These are phyloP conservation scores for Tricholoma saponaceum DNA, from an alignment of 768 basidiomycete genomes.

Conservation along the genomic window DNA sequence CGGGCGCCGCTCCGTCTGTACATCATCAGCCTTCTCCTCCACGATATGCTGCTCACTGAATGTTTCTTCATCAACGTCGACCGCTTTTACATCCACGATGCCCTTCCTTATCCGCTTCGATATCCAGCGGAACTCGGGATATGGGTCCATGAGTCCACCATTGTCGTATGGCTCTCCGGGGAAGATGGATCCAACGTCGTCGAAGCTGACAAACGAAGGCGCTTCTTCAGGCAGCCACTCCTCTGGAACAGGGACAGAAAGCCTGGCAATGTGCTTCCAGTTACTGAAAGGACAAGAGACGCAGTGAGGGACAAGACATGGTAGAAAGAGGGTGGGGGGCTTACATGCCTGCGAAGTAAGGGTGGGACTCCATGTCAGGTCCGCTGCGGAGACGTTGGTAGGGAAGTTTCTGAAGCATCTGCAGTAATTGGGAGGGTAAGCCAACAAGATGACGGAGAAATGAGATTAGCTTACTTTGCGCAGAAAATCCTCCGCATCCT, in stretches of 20 bases:
- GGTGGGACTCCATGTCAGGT: neutral
- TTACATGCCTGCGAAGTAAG: neutral
- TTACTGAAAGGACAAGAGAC: neutral
- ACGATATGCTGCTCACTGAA: neutral
- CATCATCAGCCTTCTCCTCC: neutral
- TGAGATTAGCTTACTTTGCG: neutral
- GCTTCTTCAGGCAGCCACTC: neutral
- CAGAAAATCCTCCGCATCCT: neutral
- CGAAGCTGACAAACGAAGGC: neutral
- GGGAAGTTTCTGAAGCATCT: neutral
- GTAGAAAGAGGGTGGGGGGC: neutral
- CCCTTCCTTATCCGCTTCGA: neutral
- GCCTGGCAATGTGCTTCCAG: neutral
- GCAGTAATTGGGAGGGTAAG: neutral
- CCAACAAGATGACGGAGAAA: no score
- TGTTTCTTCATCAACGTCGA: no score
- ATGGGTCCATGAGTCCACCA: neutral
- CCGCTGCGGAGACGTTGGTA: neutral
- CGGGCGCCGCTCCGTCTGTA: neutral
- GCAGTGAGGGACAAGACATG: neutral
- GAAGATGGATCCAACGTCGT: neutral
- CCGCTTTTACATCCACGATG: neutral
- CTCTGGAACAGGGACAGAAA: neutral
- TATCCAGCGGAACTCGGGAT: neutral
- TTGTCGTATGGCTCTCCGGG: neutral